Base-by-base conservation (phyloP, 768 basidiomycete species). In the Botryobasidium botryosum region DNA sequence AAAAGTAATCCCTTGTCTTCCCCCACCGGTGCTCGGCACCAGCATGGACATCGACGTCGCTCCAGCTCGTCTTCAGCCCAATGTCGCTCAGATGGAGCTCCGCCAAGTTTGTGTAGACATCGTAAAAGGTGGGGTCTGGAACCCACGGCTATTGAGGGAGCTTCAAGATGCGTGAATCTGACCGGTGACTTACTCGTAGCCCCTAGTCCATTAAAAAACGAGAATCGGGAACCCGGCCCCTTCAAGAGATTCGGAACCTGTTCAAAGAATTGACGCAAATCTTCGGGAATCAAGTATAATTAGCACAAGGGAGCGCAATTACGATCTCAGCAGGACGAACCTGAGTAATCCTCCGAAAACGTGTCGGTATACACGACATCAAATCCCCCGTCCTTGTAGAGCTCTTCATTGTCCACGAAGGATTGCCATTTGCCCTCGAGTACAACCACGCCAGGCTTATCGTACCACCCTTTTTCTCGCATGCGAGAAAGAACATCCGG, bases 151-250 rank as follows among this genome's bases (percentile, higher is more conserved):
- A 41, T 17, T 37, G 23, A 33, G 21, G 18, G 28, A 13, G 8
- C 18, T 15, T 3, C 5, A 17, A 18, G n/a, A 27, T 18, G 36
- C 37, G 5, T 33, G 23, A 49, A 38, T 44, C 25, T 6, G 24
- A 37, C 52, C 36, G 53, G 43, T 6, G 20, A 64, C 79, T 58
- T 56, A 82, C 86, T 88, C 6, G 88, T 96, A 25, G 91, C 92
- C 13, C 86, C 94, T 6, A 99, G 71, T 10, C 94, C 94, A 56
- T 99, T 87, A 70, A 97, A 99, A 63, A 97, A 99, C 49, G 87
- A 80, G 57, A 91, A 84, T 13, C 75, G 68, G n/a, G 81, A 79
- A 12, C 75, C 66, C n/a, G 75, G 70, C 12, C 76, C 75, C 18
- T 69, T 68, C 13, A 96, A 66, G 4, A 99, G 67, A 53, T 81